Evolutionary conservation across 2,329 filamentous ascomycete genomes (phyloP).

Genomic region (Alternaria gaisen): DNA sequence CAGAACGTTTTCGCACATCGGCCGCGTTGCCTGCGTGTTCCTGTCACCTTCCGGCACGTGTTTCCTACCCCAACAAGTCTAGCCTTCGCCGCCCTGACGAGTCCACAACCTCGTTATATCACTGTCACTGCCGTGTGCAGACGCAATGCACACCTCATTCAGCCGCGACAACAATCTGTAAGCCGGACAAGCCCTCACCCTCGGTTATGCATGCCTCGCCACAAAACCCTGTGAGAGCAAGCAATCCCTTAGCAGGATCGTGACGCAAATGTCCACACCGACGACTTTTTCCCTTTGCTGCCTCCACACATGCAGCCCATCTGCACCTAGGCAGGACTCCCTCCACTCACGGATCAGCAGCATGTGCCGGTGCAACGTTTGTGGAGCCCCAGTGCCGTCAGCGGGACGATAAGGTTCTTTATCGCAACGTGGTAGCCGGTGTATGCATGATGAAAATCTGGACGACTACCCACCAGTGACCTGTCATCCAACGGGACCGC

Average conservation of each 20-base stretch:
- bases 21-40: slow-evolving; percentile 25
- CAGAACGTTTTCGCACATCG: slow-evolving; percentile 31
- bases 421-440: slow-evolving; percentile 33
- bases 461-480: slow-evolving; percentile 23
- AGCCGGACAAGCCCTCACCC: not conserved
- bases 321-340: slow-evolving; percentile 27
- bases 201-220: not conserved
- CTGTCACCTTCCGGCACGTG: slow-evolving; percentile 17
- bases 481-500: slow-evolving; percentile 11
- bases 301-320: slow-evolving; percentile 20
- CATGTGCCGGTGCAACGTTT: slow-evolving; percentile 31
- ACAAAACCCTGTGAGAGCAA: not conserved
- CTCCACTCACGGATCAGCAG: slow-evolving; percentile 27
- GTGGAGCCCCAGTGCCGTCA: slow-evolving; percentile 31
- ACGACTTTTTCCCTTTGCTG: slow-evolving; percentile 13
- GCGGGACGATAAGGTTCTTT: slow-evolving; percentile 33
- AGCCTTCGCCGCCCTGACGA: slow-evolving; percentile 8
- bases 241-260: slow-evolving; percentile 8
- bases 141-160: slow-evolving; percentile 6
- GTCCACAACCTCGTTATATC: slow-evolving; percentile 3
- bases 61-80: slow-evolving; percentile 29
- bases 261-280: slow-evolving; percentile 29
- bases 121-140: slow-evolving; percentile 16
- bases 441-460: slow-evolving; percentile 33
- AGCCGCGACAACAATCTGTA: slow-evolving; percentile 7